phyloP scores from a whole-genome alignment of 2,329 filamentous ascomycete genomes.

The Capronia coronata region DNA sequence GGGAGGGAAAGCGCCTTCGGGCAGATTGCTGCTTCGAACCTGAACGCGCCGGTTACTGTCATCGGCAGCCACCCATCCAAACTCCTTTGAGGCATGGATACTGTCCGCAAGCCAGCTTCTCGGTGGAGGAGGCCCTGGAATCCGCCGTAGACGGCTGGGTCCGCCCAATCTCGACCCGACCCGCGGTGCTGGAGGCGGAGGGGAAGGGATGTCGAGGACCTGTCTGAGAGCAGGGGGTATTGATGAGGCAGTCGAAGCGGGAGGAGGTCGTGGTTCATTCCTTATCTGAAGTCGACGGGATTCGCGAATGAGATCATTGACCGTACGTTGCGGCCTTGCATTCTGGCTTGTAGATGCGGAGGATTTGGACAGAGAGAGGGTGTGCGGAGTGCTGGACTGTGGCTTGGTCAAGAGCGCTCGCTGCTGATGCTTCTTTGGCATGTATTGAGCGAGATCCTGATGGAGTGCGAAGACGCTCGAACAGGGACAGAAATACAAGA shows the following conservation, averaged over 20 bases:
- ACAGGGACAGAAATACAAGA: neutral
- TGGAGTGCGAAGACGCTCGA: neutral
- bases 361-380: slow-evolving; percentile 32
- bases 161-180: slow-evolving; percentile 31
- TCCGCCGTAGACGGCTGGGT: slow-evolving; percentile 35
- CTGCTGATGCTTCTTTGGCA: slow-evolving; percentile 44
- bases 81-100: slow-evolving; percentile 18
- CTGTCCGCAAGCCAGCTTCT: slow-evolving; percentile 39
- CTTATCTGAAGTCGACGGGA: slow-evolving; percentile 40
- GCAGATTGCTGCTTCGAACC: slow-evolving; percentile 31
- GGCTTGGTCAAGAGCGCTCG: slow-evolving; percentile 38
- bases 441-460: slow-evolving; percentile 30
- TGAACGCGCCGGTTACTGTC: slow-evolving; percentile 15
- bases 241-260: slow-evolving; percentile 32
- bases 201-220: slow-evolving; percentile 41
- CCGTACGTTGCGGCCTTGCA: slow-evolving; percentile 32
- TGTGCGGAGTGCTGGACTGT: slow-evolving; percentile 36
- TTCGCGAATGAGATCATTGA: slow-evolving; percentile 44
- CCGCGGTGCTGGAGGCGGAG: slow-evolving; percentile 38
- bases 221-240: slow-evolving; percentile 43
- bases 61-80: slow-evolving; percentile 8
- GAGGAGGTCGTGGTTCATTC: slow-evolving; percentile 14
- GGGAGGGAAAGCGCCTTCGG: slow-evolving; percentile 36
- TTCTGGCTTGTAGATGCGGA: slow-evolving; percentile 24
- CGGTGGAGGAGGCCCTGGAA: slow-evolving; percentile 42